Evolutionary conservation across 2,329 filamentous ascomycete species (phyloP).

Genomic region (Didymella glomerata): DNA sequence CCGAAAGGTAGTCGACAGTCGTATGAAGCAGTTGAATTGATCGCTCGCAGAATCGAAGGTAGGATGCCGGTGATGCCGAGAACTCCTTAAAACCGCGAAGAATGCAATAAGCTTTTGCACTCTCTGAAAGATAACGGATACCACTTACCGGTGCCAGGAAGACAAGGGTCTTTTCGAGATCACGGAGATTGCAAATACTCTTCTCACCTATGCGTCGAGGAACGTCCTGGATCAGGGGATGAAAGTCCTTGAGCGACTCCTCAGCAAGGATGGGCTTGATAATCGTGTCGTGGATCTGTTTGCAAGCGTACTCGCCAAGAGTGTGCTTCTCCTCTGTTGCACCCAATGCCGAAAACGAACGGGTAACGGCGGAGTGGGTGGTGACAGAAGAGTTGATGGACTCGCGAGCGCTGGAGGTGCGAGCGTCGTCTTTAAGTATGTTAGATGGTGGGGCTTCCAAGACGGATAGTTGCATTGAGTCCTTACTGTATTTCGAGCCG

Average conservation of each 20-base stretch:
- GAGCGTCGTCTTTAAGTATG: slow-evolving; percentile 48
- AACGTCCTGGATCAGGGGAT: slow-evolving; percentile 78
- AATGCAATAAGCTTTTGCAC: slow-evolving; percentile 73
- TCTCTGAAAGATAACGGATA: slow-evolving; percentile 60
- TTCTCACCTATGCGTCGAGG: slow-evolving; percentile 82
- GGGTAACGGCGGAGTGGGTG: slow-evolving; percentile 53
- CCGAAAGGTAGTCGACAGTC: slow-evolving; percentile 84
- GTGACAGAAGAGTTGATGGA: slow-evolving; percentile 51
- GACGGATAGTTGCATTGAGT: slow-evolving; percentile 28
- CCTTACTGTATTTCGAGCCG: slow-evolving; percentile 57
- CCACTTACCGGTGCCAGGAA: slow-evolving; percentile 92
- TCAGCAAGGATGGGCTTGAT: slow-evolving; percentile 79
- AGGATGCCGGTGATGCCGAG: slow-evolving; percentile 73
- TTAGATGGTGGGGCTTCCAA: slow-evolving; percentile 38
- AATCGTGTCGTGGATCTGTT: slow-evolving; percentile 81
- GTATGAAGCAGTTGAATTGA: slow-evolving; percentile 90
- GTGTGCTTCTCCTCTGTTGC: slow-evolving; percentile 58
- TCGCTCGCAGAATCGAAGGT: slow-evolving; percentile 88
- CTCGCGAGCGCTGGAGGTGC: slow-evolving; percentile 43
- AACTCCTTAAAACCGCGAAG: slow-evolving; percentile 73
- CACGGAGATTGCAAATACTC: slow-evolving; percentile 88
- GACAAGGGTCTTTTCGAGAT: slow-evolving; percentile 92
- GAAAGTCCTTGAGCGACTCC: slow-evolving; percentile 78
- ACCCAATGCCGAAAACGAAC: slow-evolving; percentile 55
- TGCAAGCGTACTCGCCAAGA: slow-evolving; percentile 74